These are phyloP conservation scores for Tricholoma bakamatsutake DNA, from an alignment of 768 basidiomycete genomes.

Conservation along the genomic window DNA sequence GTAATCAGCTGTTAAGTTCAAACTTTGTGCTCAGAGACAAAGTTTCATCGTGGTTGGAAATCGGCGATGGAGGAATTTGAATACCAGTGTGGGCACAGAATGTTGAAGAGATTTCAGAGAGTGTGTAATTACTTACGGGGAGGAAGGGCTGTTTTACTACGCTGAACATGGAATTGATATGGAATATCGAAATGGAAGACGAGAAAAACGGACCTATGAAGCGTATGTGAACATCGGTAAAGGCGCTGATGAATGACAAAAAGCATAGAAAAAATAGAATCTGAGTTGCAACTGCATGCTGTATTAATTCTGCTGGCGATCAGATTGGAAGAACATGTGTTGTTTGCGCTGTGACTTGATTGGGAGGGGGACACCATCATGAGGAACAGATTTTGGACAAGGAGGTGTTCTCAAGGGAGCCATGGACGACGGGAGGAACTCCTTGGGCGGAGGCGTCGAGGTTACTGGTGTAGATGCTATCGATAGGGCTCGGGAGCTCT, in stretches of 20 bases:
- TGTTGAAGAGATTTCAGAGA: too few species aligned
- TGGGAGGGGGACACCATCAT: conserved; percentile 17
- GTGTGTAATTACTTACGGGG: too few species aligned
- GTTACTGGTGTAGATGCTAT: not conserved
- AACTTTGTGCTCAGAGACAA: too few species aligned
- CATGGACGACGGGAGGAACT: not conserved
- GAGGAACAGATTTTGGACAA: not conserved
- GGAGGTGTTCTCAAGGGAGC: not conserved
- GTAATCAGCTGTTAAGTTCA: too few species aligned
- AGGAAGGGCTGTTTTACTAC: not conserved
- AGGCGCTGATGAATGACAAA: not conserved
- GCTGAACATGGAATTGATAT: not conserved
- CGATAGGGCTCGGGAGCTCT: not conserved
- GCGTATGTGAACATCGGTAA: not conserved
- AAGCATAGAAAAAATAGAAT: not conserved
- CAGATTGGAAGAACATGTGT: conserved; percentile 7
- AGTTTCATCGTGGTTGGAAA: too few species aligned
- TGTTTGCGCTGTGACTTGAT: conserved; percentile 22
- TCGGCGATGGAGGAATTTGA: too few species aligned
- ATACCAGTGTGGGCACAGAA: too few species aligned
- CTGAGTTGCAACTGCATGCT: not conserved
- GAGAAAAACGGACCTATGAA: not conserved
- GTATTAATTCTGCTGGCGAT: not conserved
- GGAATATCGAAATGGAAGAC: not conserved
- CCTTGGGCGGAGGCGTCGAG: not conserved